These are phyloP conservation scores for Panaeolus cyanescens DNA, from an alignment of 768 basidiomycete species.

Conservation along the genomic window DNA sequence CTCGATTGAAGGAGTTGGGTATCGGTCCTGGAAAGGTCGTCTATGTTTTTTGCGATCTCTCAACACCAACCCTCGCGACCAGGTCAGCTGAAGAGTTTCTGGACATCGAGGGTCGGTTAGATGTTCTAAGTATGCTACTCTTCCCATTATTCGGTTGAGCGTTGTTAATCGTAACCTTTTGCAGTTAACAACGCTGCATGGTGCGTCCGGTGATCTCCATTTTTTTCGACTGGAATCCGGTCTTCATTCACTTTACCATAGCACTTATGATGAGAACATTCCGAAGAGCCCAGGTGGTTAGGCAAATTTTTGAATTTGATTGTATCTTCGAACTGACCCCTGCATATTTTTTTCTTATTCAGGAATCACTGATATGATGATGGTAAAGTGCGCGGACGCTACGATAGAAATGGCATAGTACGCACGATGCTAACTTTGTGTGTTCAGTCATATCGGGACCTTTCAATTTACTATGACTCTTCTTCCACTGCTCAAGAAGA, in stretches of 20 bases:
- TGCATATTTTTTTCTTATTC: neutral
- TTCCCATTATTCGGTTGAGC: neutral
- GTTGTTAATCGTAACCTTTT: neutral
- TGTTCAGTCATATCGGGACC: conserved; percentile 17
- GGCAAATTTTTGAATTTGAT: neutral
- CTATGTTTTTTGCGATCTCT: conserved; percentile 48
- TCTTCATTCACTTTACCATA: neutral
- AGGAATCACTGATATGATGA: neutral
- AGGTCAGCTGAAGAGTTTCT: conserved; percentile 43
- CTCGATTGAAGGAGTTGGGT: conserved; percentile 31
- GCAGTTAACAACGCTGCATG: conserved; percentile 4
- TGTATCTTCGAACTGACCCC: neutral
- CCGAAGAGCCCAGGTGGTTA: neutral
- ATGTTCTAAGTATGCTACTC: conserved; percentile 43
- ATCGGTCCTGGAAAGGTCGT: conserved; percentile 35
- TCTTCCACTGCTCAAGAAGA: conserved; percentile 30
- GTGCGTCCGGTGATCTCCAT: no score
- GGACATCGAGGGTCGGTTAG: conserved; percentile 44
- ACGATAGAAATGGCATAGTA: neutral
- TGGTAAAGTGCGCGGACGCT: neutral
- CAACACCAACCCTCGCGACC: conserved; percentile 39
- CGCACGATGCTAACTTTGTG: neutral
- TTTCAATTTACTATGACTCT: conserved; percentile 30
- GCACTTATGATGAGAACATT: neutral
- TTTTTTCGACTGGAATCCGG: neutral